phyloP scores from a whole-genome alignment of 441 rosid genomes.

The Arabidopsis hybrid region DNA sequence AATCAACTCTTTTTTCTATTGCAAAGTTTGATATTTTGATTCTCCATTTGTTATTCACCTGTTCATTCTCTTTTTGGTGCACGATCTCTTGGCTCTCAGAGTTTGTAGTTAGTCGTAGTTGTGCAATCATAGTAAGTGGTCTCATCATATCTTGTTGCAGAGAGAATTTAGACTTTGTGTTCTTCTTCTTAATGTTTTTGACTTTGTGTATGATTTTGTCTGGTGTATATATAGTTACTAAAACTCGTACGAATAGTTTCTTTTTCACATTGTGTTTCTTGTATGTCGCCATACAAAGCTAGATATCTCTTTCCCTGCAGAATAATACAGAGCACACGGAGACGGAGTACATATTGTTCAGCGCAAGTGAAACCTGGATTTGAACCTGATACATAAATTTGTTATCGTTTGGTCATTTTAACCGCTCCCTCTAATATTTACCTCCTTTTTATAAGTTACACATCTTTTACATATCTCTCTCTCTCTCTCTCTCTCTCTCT shows the following conservation, averaged over 20 bases:
- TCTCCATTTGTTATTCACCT: neutral
- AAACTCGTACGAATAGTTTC: neutral
- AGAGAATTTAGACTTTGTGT: slow-evolving; percentile 15
- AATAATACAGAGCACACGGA: slow-evolving; percentile 9
- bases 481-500: neutral
- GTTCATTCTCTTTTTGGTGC: no score
- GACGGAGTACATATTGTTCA: slow-evolving; percentile 15
- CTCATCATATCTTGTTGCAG: no score
- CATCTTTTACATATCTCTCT: neutral
- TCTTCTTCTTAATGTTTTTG: neutral
- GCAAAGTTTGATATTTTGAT: neutral
- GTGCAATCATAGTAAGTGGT: no score
- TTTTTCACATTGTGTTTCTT: slow-evolving; percentile 1
- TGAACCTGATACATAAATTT: neutral
- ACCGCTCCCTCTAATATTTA: slow-evolving; percentile 24
- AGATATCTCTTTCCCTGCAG: slow-evolving; percentile 17
- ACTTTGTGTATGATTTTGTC: neutral
- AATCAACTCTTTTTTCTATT: neutral
- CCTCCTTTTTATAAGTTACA: slow-evolving; percentile 27
- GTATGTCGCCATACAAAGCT: slow-evolving; percentile 6
- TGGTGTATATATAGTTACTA: neutral
- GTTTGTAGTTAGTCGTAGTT: no score
- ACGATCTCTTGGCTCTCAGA: no score
- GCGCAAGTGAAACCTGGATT: slow-evolving; percentile 5
- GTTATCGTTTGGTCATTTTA: slow-evolving; percentile 35